Base-by-base conservation (phyloP, 2,329 filamentous ascomycete genomes). In the Talaromyces sp. region DNA sequence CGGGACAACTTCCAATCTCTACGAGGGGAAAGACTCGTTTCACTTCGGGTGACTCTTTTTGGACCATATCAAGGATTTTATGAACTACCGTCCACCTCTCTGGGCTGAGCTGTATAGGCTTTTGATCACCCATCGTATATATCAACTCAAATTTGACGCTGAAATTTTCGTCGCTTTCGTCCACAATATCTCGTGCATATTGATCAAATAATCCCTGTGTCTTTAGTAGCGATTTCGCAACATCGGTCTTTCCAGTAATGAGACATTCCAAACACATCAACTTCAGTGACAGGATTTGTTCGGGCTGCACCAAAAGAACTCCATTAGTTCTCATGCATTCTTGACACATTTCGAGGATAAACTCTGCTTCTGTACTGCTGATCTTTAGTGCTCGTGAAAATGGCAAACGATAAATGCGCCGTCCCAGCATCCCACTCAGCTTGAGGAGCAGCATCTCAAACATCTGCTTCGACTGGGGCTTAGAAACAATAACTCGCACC, bases 91-190 rank as follows among this genome's bases (percentile, higher is more conserved):
- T 65, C 87, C 87, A 90, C 5, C 88, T 75, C 2, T 82, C 70
- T 0, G 83, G 83, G 54, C 79, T 79, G 10, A 81, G 74, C 5
- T 88, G 83, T 0, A 87, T 74, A 0, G 79, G 65, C 1, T 69
- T 67, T 62, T 87, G 83, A 0, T 68, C 63, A 0, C 86, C 86
- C 63, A 87, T 81, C 0, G 86, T 87, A 62, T 89, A 89, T 0
- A 89, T 76, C 0, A 89, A 71, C 66, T 89, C 85, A 40, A 86
- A 87, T 54, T 82, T 83, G 4, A 81, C 77, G 50, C 80, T 84
- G 36, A 88, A 82, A 59, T 84, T 85, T 62, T 88, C 85, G 52
- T 89, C 87, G 42, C 82, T 85, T 70, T 89, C 86, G 60, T 89
- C 86, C 0, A 89, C 75, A 1, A 89, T 79, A 63, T 88, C 86